Percentiles rank a stretch among this genome's conserved stretches.
phyloP scores from a whole-genome alignment of 2,329 filamentous ascomycete species.

The Fusarium lateritium region DNA sequence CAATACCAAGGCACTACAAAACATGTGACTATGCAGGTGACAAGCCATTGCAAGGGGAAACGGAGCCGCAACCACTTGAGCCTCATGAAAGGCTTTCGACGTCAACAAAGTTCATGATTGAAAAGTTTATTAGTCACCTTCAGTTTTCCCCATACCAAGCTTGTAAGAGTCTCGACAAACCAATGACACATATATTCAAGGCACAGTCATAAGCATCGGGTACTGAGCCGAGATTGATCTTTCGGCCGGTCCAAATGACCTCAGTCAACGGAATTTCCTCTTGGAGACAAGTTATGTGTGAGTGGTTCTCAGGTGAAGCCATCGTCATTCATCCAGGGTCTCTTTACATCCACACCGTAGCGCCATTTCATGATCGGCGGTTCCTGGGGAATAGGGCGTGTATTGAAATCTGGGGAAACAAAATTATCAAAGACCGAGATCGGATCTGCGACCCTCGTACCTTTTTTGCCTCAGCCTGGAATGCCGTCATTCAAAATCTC shows the following conservation, averaged over 20 bases:
- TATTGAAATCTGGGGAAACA: slow-evolving; percentile 38
- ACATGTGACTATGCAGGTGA: slow-evolving; percentile 27
- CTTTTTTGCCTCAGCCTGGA: slow-evolving; percentile 22
- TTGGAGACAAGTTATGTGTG: slow-evolving; percentile 22
- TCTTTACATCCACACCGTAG: slow-evolving; percentile 30
- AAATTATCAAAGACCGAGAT: slow-evolving; percentile 31
- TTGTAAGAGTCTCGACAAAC: not conserved
- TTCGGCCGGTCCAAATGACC: not conserved
- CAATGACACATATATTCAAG: slow-evolving; percentile 34
- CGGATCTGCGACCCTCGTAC: slow-evolving; percentile 32
- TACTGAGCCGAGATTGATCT: slow-evolving; percentile 5
- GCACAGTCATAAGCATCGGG: slow-evolving; percentile 3
- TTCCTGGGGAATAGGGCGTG: slow-evolving; percentile 41
- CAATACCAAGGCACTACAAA: not conserved
- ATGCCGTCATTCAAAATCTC: slow-evolving; percentile 27
- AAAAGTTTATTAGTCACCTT: slow-evolving; percentile 2
- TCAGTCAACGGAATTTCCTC: slow-evolving; percentile 27
- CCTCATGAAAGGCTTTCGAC: slow-evolving; percentile 5
- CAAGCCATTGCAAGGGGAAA: not conserved
- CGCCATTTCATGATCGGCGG: slow-evolving; percentile 16
- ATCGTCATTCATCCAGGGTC: slow-evolving; percentile 32
- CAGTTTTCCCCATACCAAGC: not conserved
- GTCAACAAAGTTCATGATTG: slow-evolving; percentile 6
- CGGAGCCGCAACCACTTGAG: slow-evolving; percentile 14
- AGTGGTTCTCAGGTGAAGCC: slow-evolving; percentile 24